Evolutionary conservation across 1,284 basidiomycete genomes (phyloP).

Genomic region (Ustilago tritici): DNA sequence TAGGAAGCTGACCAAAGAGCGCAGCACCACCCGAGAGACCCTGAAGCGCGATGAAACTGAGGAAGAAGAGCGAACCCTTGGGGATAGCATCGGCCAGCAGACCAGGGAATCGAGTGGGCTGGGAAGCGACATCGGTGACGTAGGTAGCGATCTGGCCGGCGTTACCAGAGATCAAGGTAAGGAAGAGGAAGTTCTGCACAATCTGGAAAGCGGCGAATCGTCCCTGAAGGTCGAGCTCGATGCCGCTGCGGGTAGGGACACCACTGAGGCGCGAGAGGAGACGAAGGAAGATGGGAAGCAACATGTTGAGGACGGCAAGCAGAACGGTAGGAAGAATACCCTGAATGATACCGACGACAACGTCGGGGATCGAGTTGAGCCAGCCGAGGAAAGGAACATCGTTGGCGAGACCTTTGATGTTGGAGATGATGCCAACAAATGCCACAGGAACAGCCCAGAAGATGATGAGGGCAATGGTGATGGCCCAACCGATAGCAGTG

Average conservation of each 20-base stretch:
- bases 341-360: slow-evolving; percentile 80
- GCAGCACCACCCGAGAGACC: slow-evolving; percentile 74
- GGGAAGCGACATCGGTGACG: slow-evolving; percentile 28
- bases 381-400: slow-evolving; percentile 81
- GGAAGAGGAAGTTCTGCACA: slow-evolving; percentile 68
- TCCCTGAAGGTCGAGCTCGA: slow-evolving; percentile 91
- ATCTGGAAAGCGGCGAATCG: slow-evolving; percentile 90
- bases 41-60: slow-evolving; percentile 77
- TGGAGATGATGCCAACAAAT: slow-evolving; percentile 87
- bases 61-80: slow-evolving; percentile 89
- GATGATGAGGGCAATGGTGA: slow-evolving; percentile 76
- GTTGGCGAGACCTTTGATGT: slow-evolving; percentile 79
- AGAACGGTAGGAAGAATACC: slow-evolving; percentile 82
- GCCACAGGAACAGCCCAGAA: slow-evolving; percentile 74
- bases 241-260: slow-evolving; percentile 80
- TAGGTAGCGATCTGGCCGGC: slow-evolving; percentile 54
- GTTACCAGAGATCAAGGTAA: slow-evolving; percentile 63
- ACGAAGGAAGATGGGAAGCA: slow-evolving; percentile 86
- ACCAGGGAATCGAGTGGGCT: slow-evolving; percentile 54
- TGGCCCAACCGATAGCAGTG: slow-evolving; percentile 72
- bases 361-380: slow-evolving; percentile 77
- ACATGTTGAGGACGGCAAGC: slow-evolving; percentile 88
- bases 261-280: slow-evolving; percentile 83
- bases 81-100: slow-evolving; percentile 77
- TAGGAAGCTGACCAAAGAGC: slow-evolving; percentile 82